Base-by-base conservation (phyloP, 768 basidiomycete species). In the Mycena latifolia region DNA sequence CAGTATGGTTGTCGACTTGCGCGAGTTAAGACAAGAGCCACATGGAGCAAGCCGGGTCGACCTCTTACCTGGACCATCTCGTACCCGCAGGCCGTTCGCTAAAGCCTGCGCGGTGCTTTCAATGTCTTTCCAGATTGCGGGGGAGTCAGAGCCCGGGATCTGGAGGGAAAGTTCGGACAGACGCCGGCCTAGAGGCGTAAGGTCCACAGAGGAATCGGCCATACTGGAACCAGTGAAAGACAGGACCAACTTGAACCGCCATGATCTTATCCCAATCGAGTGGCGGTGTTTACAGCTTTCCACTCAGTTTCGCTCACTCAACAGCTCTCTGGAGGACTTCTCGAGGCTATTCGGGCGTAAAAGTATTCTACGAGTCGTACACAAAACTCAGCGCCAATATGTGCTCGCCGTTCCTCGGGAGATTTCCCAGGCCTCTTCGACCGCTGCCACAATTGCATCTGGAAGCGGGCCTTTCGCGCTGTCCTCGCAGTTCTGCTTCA, bases 1-100 rank as follows among this genome's bases (percentile, higher is more conserved):
- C 74, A 14, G 91, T 86, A 76, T 92, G 93, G 67, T 88, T 85
- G 74, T 94, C 92, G 69, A 85, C 91, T 92, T 74, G 54, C 61
- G 66, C 56, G 69, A 67, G 61, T 62, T 43, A 67, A 69, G 67
- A 68, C 25, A 66, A 50, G 55, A 22, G 24, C 35, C 65, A 68
- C 61, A n/a, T 46, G 39, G 37, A 61, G 15, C 55, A 17, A 50
- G 48, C 52, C 48, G 67, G 25, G 53, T 37, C 50, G 56, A 48
- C 29, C n/a, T 55, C 81, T 50, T 59, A 88, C 90, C 84, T 76
- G 81, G 66, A 33, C 80, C 80, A 72, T 89, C 85, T 74, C 82
- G 86, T 57, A 84, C 77, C 47, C 92, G 84, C 55, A 94, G 79
- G 62, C 79, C 78, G 76, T 92, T 88, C 45, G 91, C 92, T 28